Evolutionary conservation across 2,329 filamentous ascomycete species (phyloP), one percentile per base, ranked within the genome.

Genomic region (Orbilia javanica): DNA sequence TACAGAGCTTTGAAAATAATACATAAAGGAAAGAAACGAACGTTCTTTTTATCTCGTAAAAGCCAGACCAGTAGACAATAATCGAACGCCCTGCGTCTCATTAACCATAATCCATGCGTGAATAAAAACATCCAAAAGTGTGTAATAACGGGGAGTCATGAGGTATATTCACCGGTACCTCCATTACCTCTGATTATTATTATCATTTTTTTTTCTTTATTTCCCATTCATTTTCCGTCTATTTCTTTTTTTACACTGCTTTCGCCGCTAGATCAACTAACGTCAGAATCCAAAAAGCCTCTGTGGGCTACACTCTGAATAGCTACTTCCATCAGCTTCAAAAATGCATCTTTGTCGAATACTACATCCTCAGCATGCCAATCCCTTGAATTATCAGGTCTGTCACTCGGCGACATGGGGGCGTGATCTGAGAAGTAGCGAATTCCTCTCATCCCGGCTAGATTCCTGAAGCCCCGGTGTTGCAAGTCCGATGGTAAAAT

Each of bases 401-500:
- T 29, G 10, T 50, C 50, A 22, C 57, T 77, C 48, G 77, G 62
- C 48, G 69, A 63, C 10, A 67, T 74, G 15, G 52, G 69, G 7
- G 82, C 84, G 71, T 86, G 84, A 4, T 82, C 80, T 31, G 82
- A 82, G 57, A 85, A 85, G 80, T 86, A 86, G 10, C 70, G 80
- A 18, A 84, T 81, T 0, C 84, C 84, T 10, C 82, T 79, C 81
- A 86, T 82, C 44, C 80, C 81, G 4, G 85, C 85, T 1, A 86
- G 70, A 79, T 86, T 86, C 25, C 84, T 82, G 76, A 86, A 87
- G 0, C 84, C 84, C 75, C 83, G 83, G 72, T 84, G 81, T 20
- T 81, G 79, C 18, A 85, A 73, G 5, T 81, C 82, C 1, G 79
- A 73, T 2, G 86, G 86, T 34, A 84, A 80, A 29, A 87, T 86